These are phyloP conservation scores for Ramularia collo-cygni DNA, from an alignment of 2,329 filamentous ascomycete species.

Conservation along the genomic window DNA sequence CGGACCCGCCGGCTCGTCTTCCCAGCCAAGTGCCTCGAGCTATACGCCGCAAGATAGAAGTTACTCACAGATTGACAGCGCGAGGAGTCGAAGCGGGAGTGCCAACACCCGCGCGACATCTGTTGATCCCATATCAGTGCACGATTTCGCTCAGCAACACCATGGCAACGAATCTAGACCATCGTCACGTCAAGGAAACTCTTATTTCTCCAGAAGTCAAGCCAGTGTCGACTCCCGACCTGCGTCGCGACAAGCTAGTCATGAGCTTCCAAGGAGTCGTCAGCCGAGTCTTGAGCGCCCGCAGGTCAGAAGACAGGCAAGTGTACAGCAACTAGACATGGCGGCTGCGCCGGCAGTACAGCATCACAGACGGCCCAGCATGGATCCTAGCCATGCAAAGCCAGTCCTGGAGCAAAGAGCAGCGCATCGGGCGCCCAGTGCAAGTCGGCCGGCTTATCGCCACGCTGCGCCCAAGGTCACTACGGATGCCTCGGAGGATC, in stretches of 20 bases:
- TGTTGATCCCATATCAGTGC: conserved; percentile 29
- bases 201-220: conserved; percentile 23
- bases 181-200: conserved; percentile 21
- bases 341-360: conserved; percentile 4
- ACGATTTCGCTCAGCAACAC: conserved; percentile 29
- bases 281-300: conserved; percentile 27
- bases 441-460: conserved; percentile 40
- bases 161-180: conserved; percentile 21
- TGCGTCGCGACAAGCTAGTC: conserved; percentile 24
- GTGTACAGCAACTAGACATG: conserved; percentile 16
- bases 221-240: conserved; percentile 23
- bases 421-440: conserved; percentile 33
- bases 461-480: conserved; percentile 42
- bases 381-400: conserved; percentile 19
- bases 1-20: conserved; percentile 22
- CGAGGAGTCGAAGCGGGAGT: conserved; percentile 26
- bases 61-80: conserved; percentile 17
- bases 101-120: conserved; percentile 27
- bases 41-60: conserved; percentile 25
- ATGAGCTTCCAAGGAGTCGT: conserved; percentile 22
- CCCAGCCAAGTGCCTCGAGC: conserved; percentile 21
- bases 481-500: conserved; percentile 61
- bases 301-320: conserved; percentile 20
- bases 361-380: conserved; percentile 19
- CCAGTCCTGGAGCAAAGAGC: conserved; percentile 25